Conservation (phyloP, 1,284 basidiomycete species). For the Marasmius oreades region DNA sequence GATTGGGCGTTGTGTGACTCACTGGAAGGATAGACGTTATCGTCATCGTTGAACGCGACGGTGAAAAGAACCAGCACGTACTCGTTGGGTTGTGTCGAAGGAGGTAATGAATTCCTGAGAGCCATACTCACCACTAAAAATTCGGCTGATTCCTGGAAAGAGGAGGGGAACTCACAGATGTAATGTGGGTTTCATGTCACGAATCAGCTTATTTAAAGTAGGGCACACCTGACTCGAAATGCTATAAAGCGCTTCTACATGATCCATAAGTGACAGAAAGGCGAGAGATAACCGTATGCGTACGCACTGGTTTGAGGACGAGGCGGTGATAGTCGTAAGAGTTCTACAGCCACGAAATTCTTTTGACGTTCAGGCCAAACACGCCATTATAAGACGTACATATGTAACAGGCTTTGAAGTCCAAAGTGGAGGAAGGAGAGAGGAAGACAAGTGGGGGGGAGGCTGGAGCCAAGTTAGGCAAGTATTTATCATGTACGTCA, state of each 20-base stretch:
- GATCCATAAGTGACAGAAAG: not conserved
- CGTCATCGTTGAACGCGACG: not conserved
- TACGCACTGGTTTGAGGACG: not conserved
- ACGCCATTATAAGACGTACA: not conserved
- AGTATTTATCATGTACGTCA: not conserved
- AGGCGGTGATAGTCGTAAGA: not conserved
- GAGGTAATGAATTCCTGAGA: not conserved
- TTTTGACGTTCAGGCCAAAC: not conserved
- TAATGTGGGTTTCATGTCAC: not conserved
- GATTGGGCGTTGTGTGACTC: conserved; percentile 43
- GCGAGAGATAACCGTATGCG: not conserved
- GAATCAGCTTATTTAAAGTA: not conserved
- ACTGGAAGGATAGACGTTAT: not conserved
- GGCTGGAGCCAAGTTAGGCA: not conserved
- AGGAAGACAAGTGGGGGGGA: not conserved
- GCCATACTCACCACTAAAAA: not conserved
- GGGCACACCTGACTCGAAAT: not conserved
- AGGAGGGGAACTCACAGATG: not conserved
- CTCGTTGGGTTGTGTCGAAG: not conserved
- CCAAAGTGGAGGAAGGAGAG: not conserved
- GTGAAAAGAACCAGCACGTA: not conserved
- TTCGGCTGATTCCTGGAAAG: not conserved
- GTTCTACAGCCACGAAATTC: not conserved
- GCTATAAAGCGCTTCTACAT: not conserved
- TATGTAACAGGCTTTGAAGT: not conserved